Conservation (phyloP, 768 basidiomycete genomes). For the Mycena floridula region DNA sequence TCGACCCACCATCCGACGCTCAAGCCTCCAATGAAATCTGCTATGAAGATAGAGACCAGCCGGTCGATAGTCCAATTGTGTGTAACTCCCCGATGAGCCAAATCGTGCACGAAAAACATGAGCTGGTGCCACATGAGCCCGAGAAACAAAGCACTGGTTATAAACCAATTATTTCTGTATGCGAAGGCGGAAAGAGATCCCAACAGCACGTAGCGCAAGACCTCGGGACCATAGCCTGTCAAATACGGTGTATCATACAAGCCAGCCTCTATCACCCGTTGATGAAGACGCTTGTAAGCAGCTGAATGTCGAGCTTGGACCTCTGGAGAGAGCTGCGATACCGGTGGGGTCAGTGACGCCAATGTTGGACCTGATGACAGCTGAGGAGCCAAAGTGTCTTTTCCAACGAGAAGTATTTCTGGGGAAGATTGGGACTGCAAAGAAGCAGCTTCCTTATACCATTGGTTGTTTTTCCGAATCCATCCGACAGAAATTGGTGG, state of each 20-base stretch:
- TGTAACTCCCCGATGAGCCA: constrained; percentile 92
- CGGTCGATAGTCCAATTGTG: constrained; percentile 82
- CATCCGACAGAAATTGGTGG: constrained; percentile 87
- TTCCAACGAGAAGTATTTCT: constrained; percentile 60
- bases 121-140: constrained; percentile 96
- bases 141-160: constrained; percentile 72
- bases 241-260: constrained; percentile 82
- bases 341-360: constrained; percentile 44
- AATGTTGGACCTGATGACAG: constrained; percentile 39
- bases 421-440: constrained; percentile 31
- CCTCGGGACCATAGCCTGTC: constrained; percentile 84
- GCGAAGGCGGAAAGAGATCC: constrained; percentile 51
- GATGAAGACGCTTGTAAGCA: constrained; percentile 81
- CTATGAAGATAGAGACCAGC: constrained; percentile 69
- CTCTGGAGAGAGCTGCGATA: constrained; percentile 47
- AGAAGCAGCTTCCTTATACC: constrained; percentile 59
- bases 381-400: constrained; percentile 8
- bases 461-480: constrained; percentile 55
- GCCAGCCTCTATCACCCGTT: constrained; percentile 67
- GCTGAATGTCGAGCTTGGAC: constrained; percentile 61
- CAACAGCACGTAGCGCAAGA: constrained; percentile 69
- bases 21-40: constrained; percentile 86
- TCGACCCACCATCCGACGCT: constrained; percentile 98
- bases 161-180: constrained; percentile 60
- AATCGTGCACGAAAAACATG: constrained; percentile 87